Evolutionary conservation across 1,284 basidiomycete species (phyloP), one percentile per base, ranked within the genome.

Genomic region (Xerocomus minutiporus): DNA sequence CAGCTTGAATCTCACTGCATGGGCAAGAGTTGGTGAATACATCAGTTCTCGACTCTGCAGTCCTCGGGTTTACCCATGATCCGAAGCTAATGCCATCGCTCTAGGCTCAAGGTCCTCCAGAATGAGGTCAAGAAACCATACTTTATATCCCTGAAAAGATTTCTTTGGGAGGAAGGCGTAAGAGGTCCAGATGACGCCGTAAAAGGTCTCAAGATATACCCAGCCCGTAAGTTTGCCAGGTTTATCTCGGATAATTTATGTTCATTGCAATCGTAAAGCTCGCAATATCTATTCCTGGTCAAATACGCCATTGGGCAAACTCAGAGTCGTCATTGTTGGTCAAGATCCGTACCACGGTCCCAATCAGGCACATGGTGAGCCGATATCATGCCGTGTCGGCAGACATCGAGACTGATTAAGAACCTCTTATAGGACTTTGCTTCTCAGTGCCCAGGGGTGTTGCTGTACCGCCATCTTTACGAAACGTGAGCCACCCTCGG

Each of bases 391-490:
- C 36, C 35, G 39, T 45, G 8, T 38, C 51, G 13, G 42, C 44
- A 28, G 20, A 51, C 47, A 44, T 52, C 59, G 54, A 61, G 52
- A 47, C 52, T 46, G 8, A 55, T 42, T 46, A 17, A 55, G 41
- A 44, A 39, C 43, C 43, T 48, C 48, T 23, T 40, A 45, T 57
- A 87, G 86, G 86, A 41, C 78, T 95, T 11, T 91, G 87, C 62
- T 96, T 96, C 73, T 94, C 91, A 15, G 93, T 96, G 12, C 84
- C 83, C 11, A 76, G 76, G 46, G 91, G 91, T 8, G 77, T 93
- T 15, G 53, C 72, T 17, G 72, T 86, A 25, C 93, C 93, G 1
- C 89, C 91, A 8, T 94, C 91, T 11, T 73, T 96, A 59, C 76
- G 77, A 59, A 95, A 94, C 68, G 87, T 87, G 65, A 66, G 79